Percentiles rank a stretch among this genome's conserved stretches.
Evolutionary conservation across 148 eudicot genomes (phyloP).

Genomic region (Nepenthes gracilis): DNA sequence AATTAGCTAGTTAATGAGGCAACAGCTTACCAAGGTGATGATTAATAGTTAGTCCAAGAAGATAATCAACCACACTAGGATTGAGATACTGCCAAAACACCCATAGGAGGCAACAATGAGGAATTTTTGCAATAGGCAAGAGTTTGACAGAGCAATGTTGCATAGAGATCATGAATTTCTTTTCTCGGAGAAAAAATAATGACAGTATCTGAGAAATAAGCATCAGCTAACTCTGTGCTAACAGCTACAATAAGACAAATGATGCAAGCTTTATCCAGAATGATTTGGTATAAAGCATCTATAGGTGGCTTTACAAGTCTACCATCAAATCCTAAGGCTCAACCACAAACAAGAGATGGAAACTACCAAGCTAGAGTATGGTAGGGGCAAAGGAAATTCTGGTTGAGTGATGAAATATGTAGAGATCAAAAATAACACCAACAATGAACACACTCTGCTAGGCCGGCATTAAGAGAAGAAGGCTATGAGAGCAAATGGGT

Average conservation of each 20-base stretch:
- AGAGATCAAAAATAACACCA: conserved; percentile 4
- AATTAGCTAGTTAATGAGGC: too few relatives aligned
- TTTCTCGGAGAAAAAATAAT: background rate
- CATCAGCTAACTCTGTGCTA: background rate
- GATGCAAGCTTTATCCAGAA: background rate
- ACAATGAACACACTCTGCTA: background rate
- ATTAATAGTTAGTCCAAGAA: too few relatives aligned
- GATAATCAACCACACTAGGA: too few relatives aligned
- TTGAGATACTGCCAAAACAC: background rate
- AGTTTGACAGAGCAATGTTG: background rate
- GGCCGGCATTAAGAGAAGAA: conserved; percentile 5
- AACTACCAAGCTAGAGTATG: conserved; percentile 6
- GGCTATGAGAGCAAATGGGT: background rate
- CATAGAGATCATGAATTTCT: background rate
- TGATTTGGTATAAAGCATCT: background rate
- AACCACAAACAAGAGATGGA: conserved; percentile 1
- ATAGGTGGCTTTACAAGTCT: background rate
- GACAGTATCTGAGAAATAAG: background rate
- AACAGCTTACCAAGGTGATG: too few relatives aligned
- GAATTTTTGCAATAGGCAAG: background rate
- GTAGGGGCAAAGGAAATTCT: background rate
- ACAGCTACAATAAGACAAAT: background rate
- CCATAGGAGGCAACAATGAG: background rate
- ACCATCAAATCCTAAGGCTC: conserved; percentile 1
- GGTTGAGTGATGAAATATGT: conserved; percentile 2